Evolutionary conservation across 2,329 filamentous ascomycete species (phyloP), one percentile per base, ranked within the genome.

Genomic region (Didymella segeticola): DNA sequence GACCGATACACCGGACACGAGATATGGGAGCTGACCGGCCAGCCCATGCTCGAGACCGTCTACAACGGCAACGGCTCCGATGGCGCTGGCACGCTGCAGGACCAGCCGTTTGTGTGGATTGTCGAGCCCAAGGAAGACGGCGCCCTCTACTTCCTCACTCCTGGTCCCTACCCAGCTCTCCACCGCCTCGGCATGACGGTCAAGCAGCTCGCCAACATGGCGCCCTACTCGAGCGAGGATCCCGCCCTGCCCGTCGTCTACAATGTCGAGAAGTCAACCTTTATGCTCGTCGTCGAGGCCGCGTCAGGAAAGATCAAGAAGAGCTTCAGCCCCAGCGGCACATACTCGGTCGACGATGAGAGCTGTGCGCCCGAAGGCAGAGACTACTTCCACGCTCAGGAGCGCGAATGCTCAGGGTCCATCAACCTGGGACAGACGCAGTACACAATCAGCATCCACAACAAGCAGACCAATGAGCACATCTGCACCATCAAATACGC

Each of bases 101-200:
- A 95, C 62, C 91, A 96, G 67, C 89, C 96, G 68, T 95, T 92
- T 67, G 81, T 96, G 39, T 99, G 95, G 91, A 93, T 96, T 49
- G 90, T 99, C 47, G 95, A 98, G 75, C 95, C 95, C 12, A 93
- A 84, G 61, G 86, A 89, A 61, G 89, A 96, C 72, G 95, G 95
- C 4, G 87, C 86, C 65, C 83, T 99, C 33, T 98, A 95, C 70
- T 84, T 96, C 45, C 95, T 95, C 81, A 86, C 87, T 20, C 91
- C 92, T 1, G 86, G 85, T 67, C 81, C 58, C 74, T 82, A 65
- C 71, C 80, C 57, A 27, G 83, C 86, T 27, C 79, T 93, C 51
- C 81, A 88, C 68, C 84, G 83, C 59, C 86, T 89, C 19, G 84
- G 84, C 41, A 82, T 89, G 62, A 91, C 89, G 22, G 90, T 93